A percentile compares a stretch with the other conserved stretches of the same genome.
Evolutionary conservation across 768 basidiomycete genomes (phyloP).

Genomic region (Pisolithus orientalis): DNA sequence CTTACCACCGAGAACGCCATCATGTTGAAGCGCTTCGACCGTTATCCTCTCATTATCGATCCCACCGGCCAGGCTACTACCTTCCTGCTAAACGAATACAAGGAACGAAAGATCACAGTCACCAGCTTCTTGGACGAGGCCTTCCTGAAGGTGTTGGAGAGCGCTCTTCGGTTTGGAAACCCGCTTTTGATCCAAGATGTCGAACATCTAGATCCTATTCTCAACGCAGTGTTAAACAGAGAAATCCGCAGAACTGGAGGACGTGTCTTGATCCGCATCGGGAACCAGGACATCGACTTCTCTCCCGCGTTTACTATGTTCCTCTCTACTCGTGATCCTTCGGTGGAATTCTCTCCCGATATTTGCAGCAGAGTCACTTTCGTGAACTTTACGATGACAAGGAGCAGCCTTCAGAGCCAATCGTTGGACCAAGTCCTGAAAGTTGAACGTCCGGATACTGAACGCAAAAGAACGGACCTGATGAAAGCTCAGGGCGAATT

Average conservation of each 20-base stretch:
- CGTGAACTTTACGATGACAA: slow-evolving; percentile 98
- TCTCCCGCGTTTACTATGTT: slow-evolving; percentile 99
- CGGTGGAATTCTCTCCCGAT: slow-evolving; percentile 96
- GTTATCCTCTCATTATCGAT: slow-evolving; percentile 96
- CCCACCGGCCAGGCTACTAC: slow-evolving; percentile 96
- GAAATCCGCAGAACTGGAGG: slow-evolving; percentile 96
- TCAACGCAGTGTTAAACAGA: slow-evolving; percentile 95
- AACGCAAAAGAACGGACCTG: slow-evolving; percentile 90
- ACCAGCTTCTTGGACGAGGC: slow-evolving; percentile 99
- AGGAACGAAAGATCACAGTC: slow-evolving; percentile 93
- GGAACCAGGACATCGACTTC: slow-evolving; percentile 98
- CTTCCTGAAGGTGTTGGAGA: slow-evolving; percentile 97
- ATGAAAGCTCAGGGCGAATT: slow-evolving; percentile 99
- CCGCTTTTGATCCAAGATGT: slow-evolving; percentile 97
- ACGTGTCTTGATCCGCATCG: slow-evolving; percentile 92
- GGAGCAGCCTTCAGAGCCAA: slow-evolving; percentile 97
- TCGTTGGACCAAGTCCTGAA: slow-evolving; percentile 96
- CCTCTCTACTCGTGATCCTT: slow-evolving; percentile 93
- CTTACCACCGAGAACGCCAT: slow-evolving; percentile 99
- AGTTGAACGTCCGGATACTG: slow-evolving; percentile 94
- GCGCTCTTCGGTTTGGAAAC: slow-evolving; percentile 97
- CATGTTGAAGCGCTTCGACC: slow-evolving; percentile 97
- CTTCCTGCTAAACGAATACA: slow-evolving; percentile 92
- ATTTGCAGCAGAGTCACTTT: slow-evolving; percentile 97
- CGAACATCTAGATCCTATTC: slow-evolving; percentile 93